These are phyloP conservation scores for Dryas alaskensis DNA, from an alignment of 306 rosid genomes.

Conservation along the genomic window DNA sequence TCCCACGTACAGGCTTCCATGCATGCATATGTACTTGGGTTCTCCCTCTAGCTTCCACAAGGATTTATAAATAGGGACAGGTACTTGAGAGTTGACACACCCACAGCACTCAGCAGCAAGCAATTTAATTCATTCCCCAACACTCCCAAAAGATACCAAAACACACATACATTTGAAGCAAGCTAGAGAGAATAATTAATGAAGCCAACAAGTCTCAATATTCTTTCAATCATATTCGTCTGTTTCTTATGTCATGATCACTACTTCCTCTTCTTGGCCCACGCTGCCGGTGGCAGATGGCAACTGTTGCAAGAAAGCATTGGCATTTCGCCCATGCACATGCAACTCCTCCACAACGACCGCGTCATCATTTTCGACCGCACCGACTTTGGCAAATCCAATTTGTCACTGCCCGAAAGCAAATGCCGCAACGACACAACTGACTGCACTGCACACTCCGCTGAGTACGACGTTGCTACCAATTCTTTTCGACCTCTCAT, in stretches of 20 bases:
- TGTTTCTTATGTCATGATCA: slow-evolving; percentile 1
- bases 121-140: too few species aligned
- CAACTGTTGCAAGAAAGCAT: slow-evolving; percentile 46
- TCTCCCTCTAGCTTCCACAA: too few species aligned
- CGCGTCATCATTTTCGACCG: slow-evolving; percentile 62
- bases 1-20: too few species aligned
- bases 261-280: background rate
- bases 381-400: slow-evolving; percentile 68
- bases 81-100: too few species aligned
- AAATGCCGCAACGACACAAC: slow-evolving; percentile 41
- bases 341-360: slow-evolving; percentile 68
- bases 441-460: slow-evolving; percentile 73
- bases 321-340: slow-evolving; percentile 84
- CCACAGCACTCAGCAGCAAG: too few species aligned
- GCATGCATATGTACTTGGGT: too few species aligned
- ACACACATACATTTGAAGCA: too few species aligned
- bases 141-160: too few species aligned
- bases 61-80: too few species aligned
- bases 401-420: slow-evolving; percentile 41
- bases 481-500: slow-evolving; percentile 54
- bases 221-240: too few species aligned
- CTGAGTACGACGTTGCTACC: slow-evolving; percentile 52
- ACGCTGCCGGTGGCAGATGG: slow-evolving; percentile 45
- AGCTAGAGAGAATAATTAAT: too few species aligned
- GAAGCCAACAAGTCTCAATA: too few species aligned